Percentiles rank a stretch among this genome's conserved stretches.
Evolutionary conservation across 768 basidiomycete species (phyloP).

Genomic region (Glaciozyma antarctica): DNA sequence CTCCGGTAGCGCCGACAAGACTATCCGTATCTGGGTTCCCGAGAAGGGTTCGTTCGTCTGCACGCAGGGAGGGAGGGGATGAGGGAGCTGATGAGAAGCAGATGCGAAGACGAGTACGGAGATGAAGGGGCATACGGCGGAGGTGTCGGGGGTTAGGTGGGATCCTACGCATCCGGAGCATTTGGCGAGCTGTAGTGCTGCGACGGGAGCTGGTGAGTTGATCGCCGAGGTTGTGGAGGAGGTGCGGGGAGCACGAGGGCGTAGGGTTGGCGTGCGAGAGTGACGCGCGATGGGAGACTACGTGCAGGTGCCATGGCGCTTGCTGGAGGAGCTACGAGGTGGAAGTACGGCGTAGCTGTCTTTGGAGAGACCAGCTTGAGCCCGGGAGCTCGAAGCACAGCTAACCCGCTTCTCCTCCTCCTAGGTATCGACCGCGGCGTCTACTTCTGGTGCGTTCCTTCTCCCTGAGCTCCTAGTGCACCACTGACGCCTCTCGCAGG

Average conservation of each 20-base stretch:
- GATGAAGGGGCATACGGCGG: slow-evolving; percentile 22
- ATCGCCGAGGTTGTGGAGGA: neutral
- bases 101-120: slow-evolving; percentile 17
- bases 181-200: slow-evolving; percentile 18
- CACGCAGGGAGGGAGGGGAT: no score
- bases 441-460: slow-evolving; percentile 24
- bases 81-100: neutral
- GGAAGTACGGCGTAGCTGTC: no score
- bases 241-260: neutral
- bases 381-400: neutral
- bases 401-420: neutral
- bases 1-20: slow-evolving; percentile 16
- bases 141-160: slow-evolving; percentile 25
- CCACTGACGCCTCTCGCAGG: neutral
- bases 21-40: slow-evolving; percentile 22
- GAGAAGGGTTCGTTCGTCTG: slow-evolving; percentile 25
- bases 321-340: no score
- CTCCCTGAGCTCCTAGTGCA: no score
- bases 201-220: slow-evolving; percentile 9
- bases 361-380: neutral
- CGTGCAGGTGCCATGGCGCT: no score
- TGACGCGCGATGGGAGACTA: no score
- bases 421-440: slow-evolving; percentile 16
- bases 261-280: neutral
- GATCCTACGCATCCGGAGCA: slow-evolving; percentile 23